Evolutionary conservation across 2,329 filamentous ascomycete species (phyloP), one percentile per base, ranked within the genome.

Genomic region (Aureobasidium lini): DNA sequence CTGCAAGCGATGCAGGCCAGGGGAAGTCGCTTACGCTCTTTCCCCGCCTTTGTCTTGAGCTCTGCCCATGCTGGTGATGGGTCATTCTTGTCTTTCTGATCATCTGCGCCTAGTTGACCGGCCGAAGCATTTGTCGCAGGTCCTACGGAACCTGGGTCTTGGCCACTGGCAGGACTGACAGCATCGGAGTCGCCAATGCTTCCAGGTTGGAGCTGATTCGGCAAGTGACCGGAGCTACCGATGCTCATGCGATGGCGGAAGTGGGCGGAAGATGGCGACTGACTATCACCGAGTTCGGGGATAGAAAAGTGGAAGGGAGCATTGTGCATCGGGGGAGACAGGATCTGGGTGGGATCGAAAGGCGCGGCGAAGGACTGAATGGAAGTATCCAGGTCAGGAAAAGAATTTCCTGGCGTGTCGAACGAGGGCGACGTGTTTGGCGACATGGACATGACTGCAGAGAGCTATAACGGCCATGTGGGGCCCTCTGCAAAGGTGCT

Each of bases 1-100:
- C 94, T 84, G 70, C 94, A 99, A 39, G 92, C 92, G 67, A 97
- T 96, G 71, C 94, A 99, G 15, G 94, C 94, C 56, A 97, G 79
- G 2, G 94, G 94, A 36, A 99, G 77, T 44, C 94, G 83, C 73
- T 97, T 97, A 56, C 94, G 84, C 72, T 97, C 94, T 73, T 97
- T 99, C 15, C 94, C 94, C 2, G 94, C 94, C 69, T 81, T 81
- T 4, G 78, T 81, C 70, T 80, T 80, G 68, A 81, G 72, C 66
- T 80, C 78, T 63, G 72, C 77, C 78, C 78, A 81, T 13, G 77
- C 64, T 28, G 78, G 78, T 23, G 67, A 61, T 10, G 68, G 66
- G 13, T 72, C 72, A 15, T 64, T 65, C 6, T 67, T 64, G 28
- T 52, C 50, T 29, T 64, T 64, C n/a, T 46, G 42, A 23, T 61